phyloP scores from a whole-genome alignment of 2,329 filamentous ascomycete species.

The Trichoderma sp. region DNA sequence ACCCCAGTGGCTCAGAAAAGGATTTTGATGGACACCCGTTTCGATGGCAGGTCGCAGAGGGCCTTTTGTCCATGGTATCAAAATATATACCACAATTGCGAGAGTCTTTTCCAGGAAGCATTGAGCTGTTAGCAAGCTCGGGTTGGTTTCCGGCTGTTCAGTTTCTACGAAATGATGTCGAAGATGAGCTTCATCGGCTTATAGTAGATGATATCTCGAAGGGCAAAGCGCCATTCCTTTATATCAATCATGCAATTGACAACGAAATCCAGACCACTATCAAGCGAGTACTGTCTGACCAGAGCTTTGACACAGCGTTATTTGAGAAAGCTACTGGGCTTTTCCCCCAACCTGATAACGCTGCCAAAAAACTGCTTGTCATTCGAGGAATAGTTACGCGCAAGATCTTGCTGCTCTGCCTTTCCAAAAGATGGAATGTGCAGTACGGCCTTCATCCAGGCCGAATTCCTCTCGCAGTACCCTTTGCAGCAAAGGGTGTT shows the following conservation, averaged over 20 bases:
- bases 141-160: conserved; percentile 57
- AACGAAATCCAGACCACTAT: conserved; percentile 24
- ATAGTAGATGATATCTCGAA: conserved; percentile 45
- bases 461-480: conserved; percentile 63
- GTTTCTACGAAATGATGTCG: conserved; percentile 52
- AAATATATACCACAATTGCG: conserved; percentile 41
- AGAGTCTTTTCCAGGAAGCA: conserved; percentile 38
- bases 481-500: conserved; percentile 42
- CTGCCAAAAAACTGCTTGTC: background rate
- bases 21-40: conserved; percentile 54
- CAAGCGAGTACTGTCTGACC: background rate
- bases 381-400: background rate
- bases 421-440: conserved; percentile 68
- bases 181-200: conserved; percentile 44
- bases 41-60: conserved; percentile 51
- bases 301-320: background rate
- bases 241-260: background rate
- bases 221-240: conserved; percentile 26
- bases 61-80: conserved; percentile 44
- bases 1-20: conserved; percentile 52
- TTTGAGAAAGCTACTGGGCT: background rate
- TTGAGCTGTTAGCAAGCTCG: conserved; percentile 49
- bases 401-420: conserved; percentile 55
- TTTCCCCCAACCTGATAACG: conserved; percentile 3
- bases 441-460: conserved; percentile 59